phyloP scores from a whole-genome alignment of 768 basidiomycete genomes.

The Kwoniella sp. region DNA sequence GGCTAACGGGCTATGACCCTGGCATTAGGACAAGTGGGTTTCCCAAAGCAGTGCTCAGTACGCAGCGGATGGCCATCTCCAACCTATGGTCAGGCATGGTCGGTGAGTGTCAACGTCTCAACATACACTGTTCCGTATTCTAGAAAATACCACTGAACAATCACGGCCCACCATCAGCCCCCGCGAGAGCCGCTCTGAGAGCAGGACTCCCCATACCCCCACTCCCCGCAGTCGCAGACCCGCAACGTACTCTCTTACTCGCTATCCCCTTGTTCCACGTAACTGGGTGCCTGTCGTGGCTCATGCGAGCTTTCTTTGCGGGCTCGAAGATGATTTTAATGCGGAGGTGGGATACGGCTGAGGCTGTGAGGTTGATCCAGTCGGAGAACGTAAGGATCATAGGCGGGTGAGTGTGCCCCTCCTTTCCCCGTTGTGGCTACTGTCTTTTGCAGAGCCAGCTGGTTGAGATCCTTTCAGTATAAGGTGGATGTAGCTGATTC shows the following conservation, averaged over 20 bases:
- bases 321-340: constrained; percentile 47
- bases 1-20: too few species aligned
- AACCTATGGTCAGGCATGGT: constrained; percentile 49
- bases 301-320: constrained; percentile 47
- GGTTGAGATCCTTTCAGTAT: background rate
- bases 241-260: constrained; percentile 43
- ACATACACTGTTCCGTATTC: too few species aligned
- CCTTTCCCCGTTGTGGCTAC: too few species aligned
- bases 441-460: too few species aligned
- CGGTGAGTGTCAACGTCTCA: constrained; percentile 32
- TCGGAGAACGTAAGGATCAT: constrained; percentile 41
- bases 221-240: constrained; percentile 28
- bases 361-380: constrained; percentile 39
- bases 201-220: constrained; percentile 41
- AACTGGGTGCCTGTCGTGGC: constrained; percentile 48
- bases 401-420: constrained; percentile 38
- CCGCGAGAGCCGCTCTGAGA: constrained; percentile 42
- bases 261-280: constrained; percentile 53
- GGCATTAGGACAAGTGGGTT: constrained; percentile 46
- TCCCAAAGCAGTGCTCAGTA: constrained; percentile 50
- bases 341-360: constrained; percentile 38
- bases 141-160: too few species aligned
- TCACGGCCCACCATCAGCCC: constrained; percentile 36
- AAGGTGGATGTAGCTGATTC: background rate
- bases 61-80: constrained; percentile 47